Evolutionary conservation across 2,329 filamentous ascomycete genomes (phyloP).

Genomic region (Sporothrix euskadiensis): DNA sequence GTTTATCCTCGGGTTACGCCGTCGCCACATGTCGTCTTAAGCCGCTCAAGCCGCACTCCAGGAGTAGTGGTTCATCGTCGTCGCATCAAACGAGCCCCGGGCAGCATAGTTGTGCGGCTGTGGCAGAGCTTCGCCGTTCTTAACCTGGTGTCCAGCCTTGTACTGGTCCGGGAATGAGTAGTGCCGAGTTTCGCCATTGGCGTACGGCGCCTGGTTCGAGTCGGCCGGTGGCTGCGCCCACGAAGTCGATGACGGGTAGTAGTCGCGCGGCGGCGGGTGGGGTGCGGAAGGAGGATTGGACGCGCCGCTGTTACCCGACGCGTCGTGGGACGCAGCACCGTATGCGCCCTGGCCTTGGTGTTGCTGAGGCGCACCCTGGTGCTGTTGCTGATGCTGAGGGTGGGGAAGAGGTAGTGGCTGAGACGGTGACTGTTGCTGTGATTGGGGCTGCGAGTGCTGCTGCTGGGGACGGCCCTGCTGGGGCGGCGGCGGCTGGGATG

Average conservation of each 20-base stretch:
- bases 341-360: conserved; percentile 27
- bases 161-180: conserved; percentile 55
- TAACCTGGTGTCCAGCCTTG: conserved; percentile 44
- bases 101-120: conserved; percentile 46
- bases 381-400: conserved; percentile 26
- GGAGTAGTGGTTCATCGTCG: conserved; percentile 55
- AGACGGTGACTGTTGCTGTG: conserved; percentile 28
- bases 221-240: conserved; percentile 57
- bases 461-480: conserved; percentile 20
- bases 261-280: conserved; percentile 47
- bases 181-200: conserved; percentile 47
- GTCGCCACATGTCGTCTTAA: neutral
- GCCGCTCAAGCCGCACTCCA: conserved; percentile 50
- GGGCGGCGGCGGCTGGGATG: conserved; percentile 3
- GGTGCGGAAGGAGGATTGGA: conserved; percentile 33
- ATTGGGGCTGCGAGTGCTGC: conserved; percentile 31
- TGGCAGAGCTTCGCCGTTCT: conserved; percentile 40
- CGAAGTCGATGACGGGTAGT: conserved; percentile 53
- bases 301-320: conserved; percentile 20
- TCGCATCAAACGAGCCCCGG: conserved; percentile 49
- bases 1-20: neutral
- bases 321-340: conserved; percentile 26
- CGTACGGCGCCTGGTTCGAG: conserved; percentile 48
- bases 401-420: conserved; percentile 29
- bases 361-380: conserved; percentile 24